phyloP scores from a whole-genome alignment of 2,329 filamentous ascomycete species.

The Aspergillus hiratsukae region DNA sequence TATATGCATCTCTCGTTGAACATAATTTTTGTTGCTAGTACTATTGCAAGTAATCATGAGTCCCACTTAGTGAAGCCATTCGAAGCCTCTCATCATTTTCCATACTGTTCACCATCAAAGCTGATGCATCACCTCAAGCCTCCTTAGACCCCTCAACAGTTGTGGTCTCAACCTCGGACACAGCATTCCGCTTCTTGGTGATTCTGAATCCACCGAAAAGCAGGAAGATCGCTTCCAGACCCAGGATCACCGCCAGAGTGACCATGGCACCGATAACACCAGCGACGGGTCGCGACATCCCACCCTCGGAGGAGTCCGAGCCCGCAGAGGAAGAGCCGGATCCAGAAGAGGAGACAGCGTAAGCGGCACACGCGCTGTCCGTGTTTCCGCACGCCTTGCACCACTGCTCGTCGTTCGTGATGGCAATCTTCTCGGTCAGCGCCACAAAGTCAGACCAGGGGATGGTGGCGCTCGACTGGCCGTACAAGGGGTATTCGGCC shows the following conservation, averaged over 20 bases:
- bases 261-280: slow-evolving; percentile 75
- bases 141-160: slow-evolving; percentile 19
- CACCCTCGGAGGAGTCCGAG: slow-evolving; percentile 26
- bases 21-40: too few relatives aligned
- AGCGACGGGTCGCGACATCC: slow-evolving; percentile 66
- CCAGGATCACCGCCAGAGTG: slow-evolving; percentile 60
- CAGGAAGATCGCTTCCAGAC: slow-evolving; percentile 51
- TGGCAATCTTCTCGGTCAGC: slow-evolving; percentile 61
- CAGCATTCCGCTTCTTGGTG: slow-evolving; percentile 47
- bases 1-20: neutral
- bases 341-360: slow-evolving; percentile 26
- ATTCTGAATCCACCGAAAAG: slow-evolving; percentile 55
- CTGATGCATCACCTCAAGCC: slow-evolving; percentile 1
- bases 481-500: slow-evolving; percentile 58
- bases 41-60: too few relatives aligned
- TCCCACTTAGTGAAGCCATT: too few relatives aligned
- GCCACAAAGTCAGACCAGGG: slow-evolving; percentile 65
- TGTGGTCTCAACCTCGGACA: slow-evolving; percentile 8
- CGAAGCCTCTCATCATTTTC: neutral
- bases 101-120: neutral
- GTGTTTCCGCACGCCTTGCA: slow-evolving; percentile 71
- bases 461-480: slow-evolving; percentile 51
- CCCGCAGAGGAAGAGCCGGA: slow-evolving; percentile 22
- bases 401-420: slow-evolving; percentile 64
- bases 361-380: slow-evolving; percentile 60